Conservation (phyloP, 441 rosid species). For the Populus hybrid region DNA sequence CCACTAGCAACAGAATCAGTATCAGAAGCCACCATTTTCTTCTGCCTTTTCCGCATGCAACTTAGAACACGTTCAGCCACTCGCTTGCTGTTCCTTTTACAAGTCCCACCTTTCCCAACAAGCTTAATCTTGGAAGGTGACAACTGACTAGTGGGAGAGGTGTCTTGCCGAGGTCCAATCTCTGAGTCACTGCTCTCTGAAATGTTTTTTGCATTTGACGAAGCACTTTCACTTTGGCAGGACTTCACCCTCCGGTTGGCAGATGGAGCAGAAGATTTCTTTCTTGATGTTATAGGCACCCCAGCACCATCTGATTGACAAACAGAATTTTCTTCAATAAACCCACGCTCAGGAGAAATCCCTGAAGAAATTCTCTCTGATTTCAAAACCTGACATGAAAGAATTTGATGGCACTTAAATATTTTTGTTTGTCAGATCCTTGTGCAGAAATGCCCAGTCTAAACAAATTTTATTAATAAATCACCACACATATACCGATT, state of each 20-base stretch:
- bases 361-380: conserved; percentile 39
- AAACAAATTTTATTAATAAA: conserved; percentile 12
- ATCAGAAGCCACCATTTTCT: conserved; percentile 65
- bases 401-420: conserved; percentile 21
- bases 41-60: conserved; percentile 83
- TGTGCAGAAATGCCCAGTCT: conserved; percentile 9
- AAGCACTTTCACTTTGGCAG: conserved; percentile 88
- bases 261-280: conserved; percentile 53
- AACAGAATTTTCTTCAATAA: conserved; percentile 45
- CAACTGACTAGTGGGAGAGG: conserved; percentile 33
- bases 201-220: conserved; percentile 71
- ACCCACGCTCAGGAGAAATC: conserved; percentile 37
- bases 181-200: conserved; percentile 93
- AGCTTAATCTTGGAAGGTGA: conserved; percentile 63
- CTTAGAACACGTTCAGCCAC: conserved; percentile 77
- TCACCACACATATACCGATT: conserved; percentile 44
- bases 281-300: conserved; percentile 39
- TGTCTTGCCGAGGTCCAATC: conserved; percentile 57
- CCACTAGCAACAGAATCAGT: conserved; percentile 73
- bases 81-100: conserved; percentile 88
- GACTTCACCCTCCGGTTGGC: conserved; percentile 52
- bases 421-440: conserved; percentile 12
- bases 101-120: conserved; percentile 53
- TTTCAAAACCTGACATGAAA: conserved; percentile 54
- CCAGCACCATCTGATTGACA: conserved; percentile 56